These are phyloP conservation scores for Castanea mollissima DNA, from an alignment of 306 rosid species.

Conservation along the genomic window DNA sequence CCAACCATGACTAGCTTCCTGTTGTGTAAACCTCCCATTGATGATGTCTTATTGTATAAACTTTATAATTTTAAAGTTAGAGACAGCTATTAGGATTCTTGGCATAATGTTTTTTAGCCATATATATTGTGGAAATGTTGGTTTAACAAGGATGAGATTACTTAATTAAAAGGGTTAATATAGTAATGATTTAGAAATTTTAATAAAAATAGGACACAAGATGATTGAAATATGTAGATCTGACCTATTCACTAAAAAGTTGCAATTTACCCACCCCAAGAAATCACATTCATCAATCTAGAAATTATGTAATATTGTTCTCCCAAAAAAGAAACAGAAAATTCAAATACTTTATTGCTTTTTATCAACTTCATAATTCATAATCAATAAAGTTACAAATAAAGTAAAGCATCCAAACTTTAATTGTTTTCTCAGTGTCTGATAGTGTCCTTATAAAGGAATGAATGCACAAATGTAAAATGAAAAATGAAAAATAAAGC, in stretches of 20 bases:
- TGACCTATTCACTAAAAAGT: not conserved
- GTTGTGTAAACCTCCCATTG: not conserved
- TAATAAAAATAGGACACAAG: not conserved
- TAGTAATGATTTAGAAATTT: not conserved
- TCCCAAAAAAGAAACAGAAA: not conserved
- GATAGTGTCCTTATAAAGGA: not conserved
- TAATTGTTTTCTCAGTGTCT: not conserved
- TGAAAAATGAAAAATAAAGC: not conserved
- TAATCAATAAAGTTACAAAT: not conserved
- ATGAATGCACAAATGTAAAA: too few relatives aligned
- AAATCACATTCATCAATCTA: not conserved
- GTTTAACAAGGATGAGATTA: not conserved
- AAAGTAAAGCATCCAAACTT: not conserved
- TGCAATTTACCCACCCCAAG: not conserved
- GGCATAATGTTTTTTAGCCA: not conserved
- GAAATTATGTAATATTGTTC: not conserved
- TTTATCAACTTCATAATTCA: not conserved
- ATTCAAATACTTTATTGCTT: not conserved
- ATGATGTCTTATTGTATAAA: not conserved
- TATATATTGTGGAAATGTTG: not conserved
- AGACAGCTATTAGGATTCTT: not conserved
- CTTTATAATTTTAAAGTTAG: not conserved
- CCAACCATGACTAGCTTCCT: not conserved
- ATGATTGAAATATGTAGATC: not conserved
- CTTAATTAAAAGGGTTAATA: not conserved